Base-by-base conservation (phyloP, 345 rosid species). In the Brassica juncea region DNA sequence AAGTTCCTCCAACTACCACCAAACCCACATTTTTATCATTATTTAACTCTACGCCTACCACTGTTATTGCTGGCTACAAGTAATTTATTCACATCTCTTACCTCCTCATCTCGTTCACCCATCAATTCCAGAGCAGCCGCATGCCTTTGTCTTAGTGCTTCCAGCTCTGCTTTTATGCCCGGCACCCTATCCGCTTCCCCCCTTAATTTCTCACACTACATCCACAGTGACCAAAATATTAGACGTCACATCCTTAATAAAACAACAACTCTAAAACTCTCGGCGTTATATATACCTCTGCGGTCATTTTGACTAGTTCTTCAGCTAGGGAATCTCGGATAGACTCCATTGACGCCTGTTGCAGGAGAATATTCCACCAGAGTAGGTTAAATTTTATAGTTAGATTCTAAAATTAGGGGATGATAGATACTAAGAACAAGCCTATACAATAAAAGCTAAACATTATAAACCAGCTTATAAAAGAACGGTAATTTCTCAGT, bases 51-150 rank as follows among this genome's bases (percentile, higher is more conserved):
- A 73, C 44, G 63, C 73, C 68, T 58, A 59, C 58, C 70, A 49
- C 19, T 57, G 61, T 69, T 70, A 19, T 14, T 47, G 32, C 67
- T 73, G 34, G 12, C 54, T 5, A 47, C 42, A n/a, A 32, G 23
- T 60, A 63, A 10, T 25, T 52, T 59, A 39, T 66, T 59, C 73
- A 28, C 44, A 10, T 49, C 57, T 27, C 23, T 44, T 89, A 96
- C 99, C 95, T 93, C 99, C 85, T 96, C 99, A 47, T 96, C 99
- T 67, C 97, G 97, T 82, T 96, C 99, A 62, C 99, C 99, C 98
- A 93, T 96, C 78, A 92, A 89, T 87, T 96, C 99, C 84, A 96
- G 81, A 0, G 99, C 98, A 76, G 98, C 97, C 16, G 98, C 78
- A 84, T 96, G 99, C 81, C 98, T 88, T 83, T 88, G 85, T 84